These are phyloP conservation scores for Sugiyamaella xylanicola DNA, from an alignment of 1,139 yeast genomes.

Conservation along the genomic window DNA sequence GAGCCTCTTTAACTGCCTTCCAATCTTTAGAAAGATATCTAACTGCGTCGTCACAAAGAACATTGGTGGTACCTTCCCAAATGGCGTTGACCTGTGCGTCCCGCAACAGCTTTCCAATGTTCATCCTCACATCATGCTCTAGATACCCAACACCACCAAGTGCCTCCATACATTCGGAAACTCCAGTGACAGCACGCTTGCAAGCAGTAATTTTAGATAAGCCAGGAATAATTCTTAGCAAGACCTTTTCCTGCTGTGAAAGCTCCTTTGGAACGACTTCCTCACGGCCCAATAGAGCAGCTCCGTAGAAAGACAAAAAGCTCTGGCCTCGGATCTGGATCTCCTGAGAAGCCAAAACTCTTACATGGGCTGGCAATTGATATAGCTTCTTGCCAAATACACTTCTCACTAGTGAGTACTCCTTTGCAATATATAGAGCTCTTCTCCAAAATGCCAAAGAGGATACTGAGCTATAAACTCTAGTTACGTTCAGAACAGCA, in stretches of 20 bases:
- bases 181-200: constrained; percentile 34
- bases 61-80: constrained; percentile 44
- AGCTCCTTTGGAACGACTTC: constrained; percentile 25
- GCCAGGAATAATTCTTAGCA: constrained; percentile 38
- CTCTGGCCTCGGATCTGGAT: constrained; percentile 32
- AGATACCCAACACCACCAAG: constrained; percentile 42
- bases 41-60: constrained; percentile 37
- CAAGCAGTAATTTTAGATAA: constrained; percentile 37
- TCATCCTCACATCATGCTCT: constrained; percentile 38
- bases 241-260: constrained; percentile 26
- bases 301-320: constrained; percentile 34
- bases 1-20: constrained; percentile 22
- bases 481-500: constrained; percentile 38
- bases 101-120: constrained; percentile 37
- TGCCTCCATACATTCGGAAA: constrained; percentile 42
- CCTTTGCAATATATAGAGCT: constrained; percentile 38
- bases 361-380: constrained; percentile 36
- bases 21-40: constrained; percentile 30
- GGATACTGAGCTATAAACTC: constrained; percentile 36
- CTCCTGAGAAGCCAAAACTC: constrained; percentile 35
- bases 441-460: constrained; percentile 36
- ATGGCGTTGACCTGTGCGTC: constrained; percentile 41
- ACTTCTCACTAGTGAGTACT: constrained; percentile 35
- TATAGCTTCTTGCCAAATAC: constrained; percentile 36
- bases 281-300: constrained; percentile 37